Evolutionary conservation across 768 basidiomycete species (phyloP), one percentile per base, ranked within the genome.

Genomic region (Pleurotus eryngii): DNA sequence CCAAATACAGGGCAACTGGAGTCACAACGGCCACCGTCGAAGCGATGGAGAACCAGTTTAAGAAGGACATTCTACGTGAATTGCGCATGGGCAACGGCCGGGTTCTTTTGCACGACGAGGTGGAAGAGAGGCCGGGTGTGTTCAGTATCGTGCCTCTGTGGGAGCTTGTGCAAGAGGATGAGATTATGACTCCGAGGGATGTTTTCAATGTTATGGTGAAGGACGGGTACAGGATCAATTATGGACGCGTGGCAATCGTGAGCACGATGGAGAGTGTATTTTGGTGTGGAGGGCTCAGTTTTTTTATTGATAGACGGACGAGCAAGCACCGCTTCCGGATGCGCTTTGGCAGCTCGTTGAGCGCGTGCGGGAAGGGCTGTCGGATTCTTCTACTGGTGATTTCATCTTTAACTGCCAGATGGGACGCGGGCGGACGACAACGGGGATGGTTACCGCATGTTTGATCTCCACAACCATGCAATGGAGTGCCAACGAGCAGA

Each of bases 361-460:
- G 22, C 84, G 95, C 35, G 81, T 98, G 4, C 80, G 81, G 68
- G 65, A 78, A 58, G 78, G 80, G 55, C 61, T 86, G 46, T 71
- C 79, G 1, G 75, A 80, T 38, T 8, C 17, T 15, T 18, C 14
- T 26, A 82, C 85, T 1, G 89, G 85, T 3, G 92, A 92, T 63
- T 89, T 94, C 63, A 74, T 93, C 46, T 98, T 97, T 76, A 98
- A 98, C 64, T 99, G 97, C 70, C 97, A 98, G 71, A 96, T 98
- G 94, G 92, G 92, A 20, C 77, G 90, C 56, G 90, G 87, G 14
- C 79, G 90, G 39, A 99, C 97, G 5, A 99, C 97, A 0, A 98
- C 95, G 0, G 97, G 97, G 4, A 98, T 98, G 94, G 84, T 94
- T 57, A 86, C 87, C 22, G 92, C 92, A 0, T 91, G 87, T 56